A percentile compares a stretch with the other conserved stretches of the same genome.
These are phyloP conservation scores for Dinochytrium kinnereticum DNA, from an alignment of 371 early-diverging fungal genomes.

Conservation along the genomic window DNA sequence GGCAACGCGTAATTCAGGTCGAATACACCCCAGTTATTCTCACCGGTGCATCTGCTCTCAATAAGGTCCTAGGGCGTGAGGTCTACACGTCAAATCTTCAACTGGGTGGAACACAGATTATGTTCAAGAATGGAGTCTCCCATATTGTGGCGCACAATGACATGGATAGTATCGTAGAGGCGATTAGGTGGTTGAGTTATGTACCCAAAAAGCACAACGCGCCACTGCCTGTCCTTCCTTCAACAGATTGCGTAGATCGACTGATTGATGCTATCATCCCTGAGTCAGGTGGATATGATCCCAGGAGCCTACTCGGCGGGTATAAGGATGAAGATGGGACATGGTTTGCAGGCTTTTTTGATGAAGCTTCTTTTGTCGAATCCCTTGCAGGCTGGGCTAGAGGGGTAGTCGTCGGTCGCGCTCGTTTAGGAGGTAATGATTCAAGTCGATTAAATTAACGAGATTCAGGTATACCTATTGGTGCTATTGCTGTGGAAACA, in stretches of 20 bases:
- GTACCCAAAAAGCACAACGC: constrained; percentile 76
- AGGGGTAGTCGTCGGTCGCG: constrained; percentile 92
- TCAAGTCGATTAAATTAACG: too few relatives aligned
- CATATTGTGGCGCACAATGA: constrained; percentile 96
- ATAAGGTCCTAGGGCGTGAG: constrained; percentile 97
- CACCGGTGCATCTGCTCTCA: constrained; percentile 97
- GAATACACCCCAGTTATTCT: constrained; percentile 97
- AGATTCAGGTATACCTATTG: constrained; percentile 80
- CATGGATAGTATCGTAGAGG: constrained; percentile 89
- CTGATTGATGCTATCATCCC: constrained; percentile 46
- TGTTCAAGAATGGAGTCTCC: constrained; percentile 98
- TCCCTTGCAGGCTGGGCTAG: constrained; percentile 95
- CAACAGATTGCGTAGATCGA: constrained; percentile 49
- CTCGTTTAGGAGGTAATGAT: constrained; percentile 83
- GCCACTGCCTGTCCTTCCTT: constrained; percentile 51
- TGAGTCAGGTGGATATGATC: constrained; percentile 76
- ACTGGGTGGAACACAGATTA: constrained; percentile 98
- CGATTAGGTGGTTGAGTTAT: constrained; percentile 92
- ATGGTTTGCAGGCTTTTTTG: constrained; percentile 79
- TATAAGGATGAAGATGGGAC: constrained; percentile 67
- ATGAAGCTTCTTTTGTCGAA: constrained; percentile 56
- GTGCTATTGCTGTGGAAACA: constrained; percentile 95
- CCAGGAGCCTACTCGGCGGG: constrained; percentile 88
- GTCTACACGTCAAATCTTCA: constrained; percentile 98
- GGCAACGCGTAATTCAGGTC: constrained; percentile 96